Percentiles rank a stretch among this genome's conserved stretches.
Evolutionary conservation across 176 grass and related monocot species (phyloP).

Genomic region (Puccinellia tenuiflora): DNA sequence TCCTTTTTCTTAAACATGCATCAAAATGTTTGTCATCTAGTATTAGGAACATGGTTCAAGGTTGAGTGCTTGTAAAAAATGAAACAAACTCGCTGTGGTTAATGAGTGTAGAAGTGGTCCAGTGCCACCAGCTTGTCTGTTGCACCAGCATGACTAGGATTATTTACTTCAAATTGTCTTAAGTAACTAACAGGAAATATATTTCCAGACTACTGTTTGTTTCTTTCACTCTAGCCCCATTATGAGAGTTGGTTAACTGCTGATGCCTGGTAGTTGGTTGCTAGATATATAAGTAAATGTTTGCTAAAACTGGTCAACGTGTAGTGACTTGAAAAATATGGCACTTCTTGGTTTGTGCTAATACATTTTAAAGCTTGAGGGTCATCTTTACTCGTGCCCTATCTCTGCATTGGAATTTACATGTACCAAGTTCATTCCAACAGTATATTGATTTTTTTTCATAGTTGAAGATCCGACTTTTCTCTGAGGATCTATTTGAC

Average conservation of each 20-base stretch:
- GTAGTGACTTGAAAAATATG: not conserved
- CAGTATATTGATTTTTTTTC: not conserved
- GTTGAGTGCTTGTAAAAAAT: not conserved
- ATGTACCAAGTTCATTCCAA: not conserved
- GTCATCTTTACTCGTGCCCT: not conserved
- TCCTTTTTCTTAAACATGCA: not conserved
- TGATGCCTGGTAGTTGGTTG: constrained; percentile 9
- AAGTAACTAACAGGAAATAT: constrained; percentile 3
- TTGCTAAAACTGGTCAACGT: not conserved
- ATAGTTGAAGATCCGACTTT: not conserved
- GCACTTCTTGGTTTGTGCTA: not conserved
- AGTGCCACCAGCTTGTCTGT: not conserved
- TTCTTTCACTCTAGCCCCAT: not conserved
- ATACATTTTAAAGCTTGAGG: not conserved
- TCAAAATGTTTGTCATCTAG: not conserved
- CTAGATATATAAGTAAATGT: not conserved
- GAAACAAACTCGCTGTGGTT: not conserved
- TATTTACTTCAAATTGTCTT: not conserved
- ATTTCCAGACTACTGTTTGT: not conserved
- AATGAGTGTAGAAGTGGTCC: not conserved
- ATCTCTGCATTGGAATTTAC: not conserved
- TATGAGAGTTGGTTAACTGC: not conserved
- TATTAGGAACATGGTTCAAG: not conserved
- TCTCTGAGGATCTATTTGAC: not conserved
- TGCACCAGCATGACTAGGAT: not conserved